Conservation (phyloP, 306 rosid genomes). For the Trifolium subterraneum region DNA sequence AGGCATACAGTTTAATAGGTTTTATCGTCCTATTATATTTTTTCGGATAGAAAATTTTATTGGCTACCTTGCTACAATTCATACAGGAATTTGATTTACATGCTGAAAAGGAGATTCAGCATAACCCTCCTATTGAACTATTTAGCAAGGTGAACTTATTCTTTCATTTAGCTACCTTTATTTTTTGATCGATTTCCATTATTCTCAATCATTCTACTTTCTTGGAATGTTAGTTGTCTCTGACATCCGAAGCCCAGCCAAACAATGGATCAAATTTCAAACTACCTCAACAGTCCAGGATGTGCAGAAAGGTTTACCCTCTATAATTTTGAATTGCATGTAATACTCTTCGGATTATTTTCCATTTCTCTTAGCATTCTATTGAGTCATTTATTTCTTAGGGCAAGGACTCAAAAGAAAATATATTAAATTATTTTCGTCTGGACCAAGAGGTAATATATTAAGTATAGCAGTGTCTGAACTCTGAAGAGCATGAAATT, state of each 20-base stretch:
- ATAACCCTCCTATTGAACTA: constrained; percentile 73
- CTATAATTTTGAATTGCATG: constrained; percentile 38
- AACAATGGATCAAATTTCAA: constrained; percentile 60
- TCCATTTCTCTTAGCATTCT: constrained; percentile 34
- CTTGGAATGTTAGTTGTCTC: constrained; percentile 70
- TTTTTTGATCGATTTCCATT: constrained; percentile 22
- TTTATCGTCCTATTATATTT: constrained; percentile 18
- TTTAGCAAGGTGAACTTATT: constrained; percentile 73
- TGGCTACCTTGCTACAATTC: constrained; percentile 41
- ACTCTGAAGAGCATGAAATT: constrained; percentile 26
- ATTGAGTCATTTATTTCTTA: constrained; percentile 63
- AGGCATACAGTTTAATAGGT: constrained; percentile 18
- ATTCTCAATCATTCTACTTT: constrained; percentile 37
- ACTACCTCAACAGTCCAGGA: constrained; percentile 55
- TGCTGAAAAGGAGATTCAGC: constrained; percentile 63
- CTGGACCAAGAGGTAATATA: constrained; percentile 61
- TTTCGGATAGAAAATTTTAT: constrained; percentile 32
- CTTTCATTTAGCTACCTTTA: constrained; percentile 8
- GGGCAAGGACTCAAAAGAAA: constrained; percentile 93
- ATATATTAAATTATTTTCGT: constrained; percentile 63
- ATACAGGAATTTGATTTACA: constrained; percentile 75
- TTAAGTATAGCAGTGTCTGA: constrained; percentile 19
- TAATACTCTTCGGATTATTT: constrained; percentile 37
- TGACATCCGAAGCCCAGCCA: constrained; percentile 70
- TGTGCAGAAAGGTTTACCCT: constrained; percentile 67